Conservation (phyloP, 164 flowering plant genomes). For the Annona squamosa region DNA sequence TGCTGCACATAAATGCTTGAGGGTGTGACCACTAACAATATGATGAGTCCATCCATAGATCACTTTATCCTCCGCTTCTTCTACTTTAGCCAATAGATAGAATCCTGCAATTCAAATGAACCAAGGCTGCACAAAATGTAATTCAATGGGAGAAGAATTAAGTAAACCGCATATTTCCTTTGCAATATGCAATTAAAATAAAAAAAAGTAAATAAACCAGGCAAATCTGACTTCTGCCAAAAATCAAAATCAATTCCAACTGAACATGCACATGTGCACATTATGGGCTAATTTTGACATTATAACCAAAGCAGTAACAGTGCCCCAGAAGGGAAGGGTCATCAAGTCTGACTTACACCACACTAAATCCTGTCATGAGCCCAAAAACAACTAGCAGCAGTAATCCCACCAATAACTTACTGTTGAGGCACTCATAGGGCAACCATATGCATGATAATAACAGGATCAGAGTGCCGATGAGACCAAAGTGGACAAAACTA, state of each 20-base stretch:
- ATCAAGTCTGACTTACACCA: not conserved
- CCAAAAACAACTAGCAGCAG: too few relatives aligned
- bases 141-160: not conserved
- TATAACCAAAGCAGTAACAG: not conserved
- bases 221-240: not conserved
- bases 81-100: constrained; percentile 87
- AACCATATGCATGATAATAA: too few relatives aligned
- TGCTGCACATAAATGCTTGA: constrained; percentile 93
- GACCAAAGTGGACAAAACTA: too few relatives aligned
- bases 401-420: too few relatives aligned
- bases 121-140: not conserved
- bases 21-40: constrained; percentile 88
- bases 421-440: too few relatives aligned
- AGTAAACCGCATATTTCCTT: not conserved
- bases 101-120: constrained; percentile 45
- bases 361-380: too few relatives aligned
- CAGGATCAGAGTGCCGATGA: too few relatives aligned
- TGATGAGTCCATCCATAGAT: constrained; percentile 75
- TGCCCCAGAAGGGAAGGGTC: not conserved
- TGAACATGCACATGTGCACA: not conserved
- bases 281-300: not conserved
- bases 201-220: not conserved
- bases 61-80: constrained; percentile 76
- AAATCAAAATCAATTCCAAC: not conserved
- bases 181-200: not conserved